Conservation (phyloP, 495 filamentous ascomycete species). For the Melanomma pulvis-pyrius region DNA sequence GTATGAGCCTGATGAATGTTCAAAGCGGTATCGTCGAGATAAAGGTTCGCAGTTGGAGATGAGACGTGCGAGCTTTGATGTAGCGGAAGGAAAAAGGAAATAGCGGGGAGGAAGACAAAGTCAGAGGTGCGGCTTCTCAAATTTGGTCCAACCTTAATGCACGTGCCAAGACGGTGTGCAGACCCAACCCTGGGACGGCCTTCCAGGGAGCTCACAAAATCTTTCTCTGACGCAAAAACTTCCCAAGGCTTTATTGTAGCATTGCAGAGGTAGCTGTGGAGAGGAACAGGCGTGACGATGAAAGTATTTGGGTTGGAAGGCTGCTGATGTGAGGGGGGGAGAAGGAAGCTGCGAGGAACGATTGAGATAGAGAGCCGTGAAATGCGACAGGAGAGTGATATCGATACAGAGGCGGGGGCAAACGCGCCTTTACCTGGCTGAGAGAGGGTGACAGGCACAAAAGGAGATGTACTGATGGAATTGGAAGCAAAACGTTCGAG, state of each 20-base stretch:
- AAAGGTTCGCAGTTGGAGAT: not conserved
- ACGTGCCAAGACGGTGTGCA: conserved; percentile 18
- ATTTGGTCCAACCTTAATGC: not conserved
- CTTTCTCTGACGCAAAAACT: not conserved
- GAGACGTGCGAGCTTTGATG: not conserved
- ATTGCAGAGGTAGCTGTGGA: not conserved
- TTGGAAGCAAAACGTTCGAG: conserved; percentile 20
- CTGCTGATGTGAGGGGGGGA: conserved; percentile 30
- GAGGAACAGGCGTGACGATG: not conserved
- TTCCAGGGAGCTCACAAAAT: not conserved
- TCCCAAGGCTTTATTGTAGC: not conserved
- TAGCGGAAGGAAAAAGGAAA: not conserved
- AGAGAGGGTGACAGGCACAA: conserved; percentile 3
- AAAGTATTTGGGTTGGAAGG: not conserved
- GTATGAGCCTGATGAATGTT: not conserved
- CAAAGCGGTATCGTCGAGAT: not conserved
- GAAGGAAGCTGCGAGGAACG: conserved; percentile 14
- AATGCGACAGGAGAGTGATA: not conserved
- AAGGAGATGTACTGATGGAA: conserved; percentile 20
- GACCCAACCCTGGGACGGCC: not conserved
- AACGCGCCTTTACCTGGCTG: not conserved
- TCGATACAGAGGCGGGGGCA: not conserved
- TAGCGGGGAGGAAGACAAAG: not conserved
- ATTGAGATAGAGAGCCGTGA: not conserved
- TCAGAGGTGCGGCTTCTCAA: conserved; percentile 6